Evolutionary conservation across 2,329 filamentous ascomycete genomes (phyloP), one percentile per base, ranked within the genome.

Genomic region (Monilinia fructigena): DNA sequence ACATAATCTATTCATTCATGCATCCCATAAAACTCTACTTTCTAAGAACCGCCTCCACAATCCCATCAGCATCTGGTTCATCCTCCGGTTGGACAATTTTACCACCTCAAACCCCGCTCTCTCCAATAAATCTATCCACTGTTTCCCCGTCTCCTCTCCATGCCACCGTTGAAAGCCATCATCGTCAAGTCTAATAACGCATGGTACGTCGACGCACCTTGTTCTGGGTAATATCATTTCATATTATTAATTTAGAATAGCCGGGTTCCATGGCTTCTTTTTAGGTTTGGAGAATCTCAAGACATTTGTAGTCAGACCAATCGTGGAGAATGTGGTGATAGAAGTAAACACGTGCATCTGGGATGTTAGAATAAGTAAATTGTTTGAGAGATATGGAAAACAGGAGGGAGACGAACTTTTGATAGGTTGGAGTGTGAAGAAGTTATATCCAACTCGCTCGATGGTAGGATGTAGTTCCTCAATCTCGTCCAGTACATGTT

Each of bases 371-470:
- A 16, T 16, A 42, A 14, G 40, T 42, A 16, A 16, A 4, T 38
- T 18, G 1, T 55, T 10, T 35, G 58, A 45, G 35, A 23, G 45
- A 1, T 18, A 4, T 18, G 20, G 1, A 52, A 26, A 3, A 4
- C 3, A 38, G 5, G 16, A 11, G 16, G 18, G 20, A 26, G 3
- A 23, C 3, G 20, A 10, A 67, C 64, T 56, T 59, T 71, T 74
- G 28, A 77, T 67, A 0, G 73, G 72, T 66, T 77, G 74, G n/a
- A 63, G 55, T 5, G 63, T 63, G 63, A 75, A 77, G 55, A 77
- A 74, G 53, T 75, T 69, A 65, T 75, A 64, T 6, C 55, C 60
- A 64, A 74, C 70, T 10, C 50, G 71, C 55, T 74, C 73, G 2
- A 79, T 73, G 0, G 75, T 76, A 1, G 74, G 64, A n/a, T 65